Conservation (phyloP, 768 basidiomycete genomes). For the Tubosaeta sp. region DNA sequence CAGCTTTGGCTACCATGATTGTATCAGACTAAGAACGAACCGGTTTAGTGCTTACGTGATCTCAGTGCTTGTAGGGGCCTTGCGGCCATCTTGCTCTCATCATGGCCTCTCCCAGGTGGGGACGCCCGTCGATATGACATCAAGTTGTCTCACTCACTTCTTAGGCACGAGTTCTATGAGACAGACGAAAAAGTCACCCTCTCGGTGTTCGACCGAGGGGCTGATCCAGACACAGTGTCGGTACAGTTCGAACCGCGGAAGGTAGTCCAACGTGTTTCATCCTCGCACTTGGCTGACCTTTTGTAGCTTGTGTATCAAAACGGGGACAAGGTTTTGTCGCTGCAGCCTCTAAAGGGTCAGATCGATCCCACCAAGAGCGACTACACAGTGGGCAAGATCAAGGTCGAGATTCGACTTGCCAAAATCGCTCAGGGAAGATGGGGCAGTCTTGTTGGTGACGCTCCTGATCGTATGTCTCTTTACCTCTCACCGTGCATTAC, state of each 20-base stretch:
- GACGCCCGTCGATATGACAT: neutral
- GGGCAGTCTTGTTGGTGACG: slow-evolving; percentile 71
- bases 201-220: slow-evolving; percentile 76
- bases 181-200: slow-evolving; percentile 71
- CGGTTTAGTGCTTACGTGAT: slow-evolving; percentile 20
- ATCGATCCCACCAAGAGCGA: slow-evolving; percentile 63
- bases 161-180: slow-evolving; percentile 85
- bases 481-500: neutral
- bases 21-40: neutral
- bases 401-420: slow-evolving; percentile 77
- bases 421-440: slow-evolving; percentile 71
- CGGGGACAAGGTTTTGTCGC: slow-evolving; percentile 63
- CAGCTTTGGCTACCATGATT: slow-evolving; percentile 60
- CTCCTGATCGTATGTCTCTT: slow-evolving; percentile 60
- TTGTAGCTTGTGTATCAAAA: slow-evolving; percentile 43
- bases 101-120: slow-evolving; percentile 31
- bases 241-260: slow-evolving; percentile 62
- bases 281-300: neutral
- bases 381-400: slow-evolving; percentile 76
- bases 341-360: slow-evolving; percentile 80
- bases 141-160: neutral
- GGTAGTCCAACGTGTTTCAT: slow-evolving; percentile 32
- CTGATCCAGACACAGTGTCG: slow-evolving; percentile 57
- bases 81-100: neutral
- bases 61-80: slow-evolving; percentile 25